Percentiles rank a stretch among this genome's conserved stretches.
Conservation (phyloP, 495 filamentous ascomycete species). For the Patellaria atrata region DNA sequence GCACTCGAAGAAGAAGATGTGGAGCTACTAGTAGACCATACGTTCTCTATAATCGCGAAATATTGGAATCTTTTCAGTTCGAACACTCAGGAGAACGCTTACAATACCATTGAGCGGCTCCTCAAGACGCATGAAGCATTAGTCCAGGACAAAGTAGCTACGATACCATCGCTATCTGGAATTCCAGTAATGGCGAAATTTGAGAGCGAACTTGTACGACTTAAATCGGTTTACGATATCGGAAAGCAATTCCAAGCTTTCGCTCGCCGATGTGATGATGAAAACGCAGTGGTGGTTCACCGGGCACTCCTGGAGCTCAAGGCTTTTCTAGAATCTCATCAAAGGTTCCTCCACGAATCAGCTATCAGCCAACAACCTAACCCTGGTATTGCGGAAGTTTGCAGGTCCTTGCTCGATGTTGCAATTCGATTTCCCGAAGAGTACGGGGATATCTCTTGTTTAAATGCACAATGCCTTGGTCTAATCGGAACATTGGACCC, state of each 20-base stretch:
- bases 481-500: conserved; percentile 84
- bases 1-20: conserved; percentile 64
- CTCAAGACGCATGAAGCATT: conserved; percentile 43
- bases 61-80: conserved; percentile 60
- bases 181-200: conserved; percentile 54
- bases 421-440: conserved; percentile 61
- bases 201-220: conserved; percentile 43
- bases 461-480: conserved; percentile 68
- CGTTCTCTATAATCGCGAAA: conserved; percentile 69
- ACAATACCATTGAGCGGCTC: conserved; percentile 48
- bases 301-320: conserved; percentile 65
- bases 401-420: conserved; percentile 69
- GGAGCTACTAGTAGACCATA: conserved; percentile 65
- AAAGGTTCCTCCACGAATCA: conserved; percentile 66
- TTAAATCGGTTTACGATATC: conserved; percentile 46
- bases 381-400: conserved; percentile 51
- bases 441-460: conserved; percentile 47
- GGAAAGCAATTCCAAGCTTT: conserved; percentile 55
- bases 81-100: conserved; percentile 40
- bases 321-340: conserved; percentile 54
- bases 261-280: conserved; percentile 55
- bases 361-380: conserved; percentile 79
- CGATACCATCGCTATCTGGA: conserved; percentile 62
- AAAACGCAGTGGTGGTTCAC: conserved; percentile 69
- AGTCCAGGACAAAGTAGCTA: conserved; percentile 49